Conservation (phyloP, 768 basidiomycete genomes). For the Tubosaeta sp. region DNA sequence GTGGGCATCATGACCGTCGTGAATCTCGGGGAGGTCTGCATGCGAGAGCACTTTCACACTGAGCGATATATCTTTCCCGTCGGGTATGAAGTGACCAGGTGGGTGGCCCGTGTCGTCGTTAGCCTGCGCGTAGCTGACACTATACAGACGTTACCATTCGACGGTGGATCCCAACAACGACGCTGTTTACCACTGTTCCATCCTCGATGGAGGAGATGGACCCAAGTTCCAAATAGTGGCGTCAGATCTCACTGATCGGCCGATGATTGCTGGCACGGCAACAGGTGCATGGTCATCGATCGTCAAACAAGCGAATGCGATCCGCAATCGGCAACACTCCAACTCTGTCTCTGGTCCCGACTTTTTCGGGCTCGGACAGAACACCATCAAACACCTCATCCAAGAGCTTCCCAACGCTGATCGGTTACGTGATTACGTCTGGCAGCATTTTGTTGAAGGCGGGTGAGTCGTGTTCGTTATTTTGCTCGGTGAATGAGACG, state of each 20-base stretch:
- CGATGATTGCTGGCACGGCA: conserved; percentile 80
- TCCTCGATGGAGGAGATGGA: conserved; percentile 79
- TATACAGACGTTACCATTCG: conserved; percentile 67
- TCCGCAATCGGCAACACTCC: conserved; percentile 77
- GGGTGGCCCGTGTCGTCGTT: conserved; percentile 14
- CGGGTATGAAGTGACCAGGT: conserved; percentile 81
- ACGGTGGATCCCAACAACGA: conserved; percentile 63
- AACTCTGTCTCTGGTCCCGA: conserved; percentile 88
- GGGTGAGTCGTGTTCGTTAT: conserved; percentile 51
- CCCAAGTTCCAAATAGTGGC: conserved; percentile 84
- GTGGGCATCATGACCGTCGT: conserved; percentile 87
- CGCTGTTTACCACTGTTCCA: conserved; percentile 77
- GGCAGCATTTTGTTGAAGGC: conserved; percentile 84
- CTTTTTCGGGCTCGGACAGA: conserved; percentile 83
- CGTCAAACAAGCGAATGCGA: conserved; percentile 75
- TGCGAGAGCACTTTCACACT: conserved; percentile 82
- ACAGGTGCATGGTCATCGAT: conserved; percentile 86
- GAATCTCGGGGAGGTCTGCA: conserved; percentile 68
- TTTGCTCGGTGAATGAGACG: conserved; percentile 9
- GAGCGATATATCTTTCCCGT: conserved; percentile 88
- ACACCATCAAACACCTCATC: conserved; percentile 87
- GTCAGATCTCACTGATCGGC: conserved; percentile 63
- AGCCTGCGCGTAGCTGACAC: conserved; percentile 1
- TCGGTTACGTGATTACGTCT: conserved; percentile 73
- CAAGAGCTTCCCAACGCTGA: conserved; percentile 76